A percentile compares a stretch with the other conserved stretches of the same genome.
Evolutionary conservation across 768 basidiomycete species (phyloP).

Genomic region (Pulveroboletus ravenelii): DNA sequence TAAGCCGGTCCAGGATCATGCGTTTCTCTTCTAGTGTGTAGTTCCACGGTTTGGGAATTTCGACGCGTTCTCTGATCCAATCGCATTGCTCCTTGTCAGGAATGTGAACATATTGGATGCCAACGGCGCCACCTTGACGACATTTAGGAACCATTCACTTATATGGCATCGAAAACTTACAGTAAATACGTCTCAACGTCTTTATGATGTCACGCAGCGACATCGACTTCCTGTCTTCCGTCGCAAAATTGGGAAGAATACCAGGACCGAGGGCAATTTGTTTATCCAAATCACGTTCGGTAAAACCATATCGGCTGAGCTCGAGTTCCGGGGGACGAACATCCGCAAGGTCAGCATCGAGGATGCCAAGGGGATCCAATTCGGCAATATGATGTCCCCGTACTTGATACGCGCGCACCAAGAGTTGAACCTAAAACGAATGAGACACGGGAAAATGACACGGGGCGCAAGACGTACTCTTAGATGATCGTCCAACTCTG

Average conservation of each 20-base stretch:
- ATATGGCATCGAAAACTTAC: slow-evolving; percentile 43
- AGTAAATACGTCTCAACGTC: slow-evolving; percentile 88
- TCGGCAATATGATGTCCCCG: slow-evolving; percentile 96
- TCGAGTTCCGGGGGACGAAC: slow-evolving; percentile 84
- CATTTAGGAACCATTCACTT: slow-evolving; percentile 2
- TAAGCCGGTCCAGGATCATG: slow-evolving; percentile 97
- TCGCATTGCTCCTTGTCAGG: slow-evolving; percentile 98
- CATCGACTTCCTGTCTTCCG: slow-evolving; percentile 82
- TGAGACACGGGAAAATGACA: slow-evolving; percentile 1
- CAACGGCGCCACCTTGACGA: slow-evolving; percentile 71
- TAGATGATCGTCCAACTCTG: slow-evolving; percentile 87
- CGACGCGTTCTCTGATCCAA: slow-evolving; percentile 96
- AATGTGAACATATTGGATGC: slow-evolving; percentile 92
- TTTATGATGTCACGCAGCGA: slow-evolving; percentile 88
- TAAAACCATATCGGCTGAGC: slow-evolving; percentile 92
- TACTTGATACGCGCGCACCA: slow-evolving; percentile 98
- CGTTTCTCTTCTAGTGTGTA: slow-evolving; percentile 98
- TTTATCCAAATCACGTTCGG: slow-evolving; percentile 89
- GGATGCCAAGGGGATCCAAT: slow-evolving; percentile 91
- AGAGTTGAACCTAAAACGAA: slow-evolving; percentile 77
- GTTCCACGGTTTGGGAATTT: slow-evolving; percentile 94
- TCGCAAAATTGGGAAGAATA: slow-evolving; percentile 93
- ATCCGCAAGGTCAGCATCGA: slow-evolving; percentile 80
- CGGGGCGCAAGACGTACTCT: slow-evolving; percentile 52
- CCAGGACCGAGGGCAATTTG: slow-evolving; percentile 93